Evolutionary conservation across 2,329 filamentous ascomycete genomes (phyloP).

Genomic region (Scedosporium dehoogii): DNA sequence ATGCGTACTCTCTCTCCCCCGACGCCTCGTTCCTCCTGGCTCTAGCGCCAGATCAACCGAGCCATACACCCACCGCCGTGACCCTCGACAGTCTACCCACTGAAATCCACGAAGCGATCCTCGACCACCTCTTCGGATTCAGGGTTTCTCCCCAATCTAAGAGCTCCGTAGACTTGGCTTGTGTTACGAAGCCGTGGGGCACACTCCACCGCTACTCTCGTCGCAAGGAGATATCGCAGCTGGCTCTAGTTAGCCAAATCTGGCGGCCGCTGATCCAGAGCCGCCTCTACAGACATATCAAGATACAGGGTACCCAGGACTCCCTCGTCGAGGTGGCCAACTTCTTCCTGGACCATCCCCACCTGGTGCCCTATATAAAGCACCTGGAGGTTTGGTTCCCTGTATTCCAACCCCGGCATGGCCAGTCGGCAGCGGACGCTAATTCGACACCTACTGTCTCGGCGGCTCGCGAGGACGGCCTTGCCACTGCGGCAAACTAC

Average conservation of each 20-base stretch:
- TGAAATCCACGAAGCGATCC: conserved; percentile 62
- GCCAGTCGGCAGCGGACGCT: conserved; percentile 29
- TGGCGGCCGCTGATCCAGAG: conserved; percentile 63
- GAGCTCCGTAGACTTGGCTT: conserved; percentile 42
- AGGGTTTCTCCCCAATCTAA: conserved; percentile 51
- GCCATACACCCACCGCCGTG: background rate
- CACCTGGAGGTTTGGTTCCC: conserved; percentile 73
- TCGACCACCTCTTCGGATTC: conserved; percentile 63
- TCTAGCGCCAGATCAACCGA: background rate
- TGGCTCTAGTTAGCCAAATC: conserved; percentile 51
- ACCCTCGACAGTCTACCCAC: conserved; percentile 44
- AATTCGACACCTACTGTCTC: conserved; percentile 42
- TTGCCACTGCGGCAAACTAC: conserved; percentile 45
- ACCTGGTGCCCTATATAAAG: conserved; percentile 55
- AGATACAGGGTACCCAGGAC: conserved; percentile 60
- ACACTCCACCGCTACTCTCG: conserved; percentile 57
- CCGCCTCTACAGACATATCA: conserved; percentile 65
- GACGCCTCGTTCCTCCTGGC: background rate
- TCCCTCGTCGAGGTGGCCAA: conserved; percentile 47
- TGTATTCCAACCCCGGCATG: conserved; percentile 53
- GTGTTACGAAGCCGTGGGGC: conserved; percentile 49
- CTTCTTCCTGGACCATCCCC: conserved; percentile 49
- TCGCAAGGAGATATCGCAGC: conserved; percentile 54
- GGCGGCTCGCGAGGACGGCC: conserved; percentile 29
- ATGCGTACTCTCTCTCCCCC: background rate